These are phyloP conservation scores for Oleoguttula mirabilis DNA, from an alignment of 495 filamentous ascomycete genomes.

Conservation along the genomic window DNA sequence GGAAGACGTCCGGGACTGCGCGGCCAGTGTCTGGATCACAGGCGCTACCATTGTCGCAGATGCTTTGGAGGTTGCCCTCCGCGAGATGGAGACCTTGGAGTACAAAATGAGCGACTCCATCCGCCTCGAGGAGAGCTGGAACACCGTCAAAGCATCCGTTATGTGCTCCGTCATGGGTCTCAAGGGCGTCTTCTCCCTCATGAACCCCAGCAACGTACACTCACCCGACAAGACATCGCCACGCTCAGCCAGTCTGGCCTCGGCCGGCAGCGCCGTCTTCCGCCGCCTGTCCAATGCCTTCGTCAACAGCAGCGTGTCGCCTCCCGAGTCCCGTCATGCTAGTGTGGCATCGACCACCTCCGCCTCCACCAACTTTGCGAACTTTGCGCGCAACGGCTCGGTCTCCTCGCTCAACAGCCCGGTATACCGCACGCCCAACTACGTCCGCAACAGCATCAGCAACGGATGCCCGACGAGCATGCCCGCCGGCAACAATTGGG, in stretches of 20 bases:
- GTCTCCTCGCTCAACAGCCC: constrained; percentile 4
- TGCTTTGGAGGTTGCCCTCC: constrained; percentile 24
- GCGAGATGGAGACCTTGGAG: constrained; percentile 26
- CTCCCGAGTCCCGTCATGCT: constrained; percentile 1
- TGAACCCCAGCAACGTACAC: constrained; percentile 14
- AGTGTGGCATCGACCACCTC: constrained; percentile 2
- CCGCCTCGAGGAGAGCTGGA: constrained; percentile 26
- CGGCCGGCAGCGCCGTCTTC: constrained; percentile 13
- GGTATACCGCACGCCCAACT: constrained; percentile 16
- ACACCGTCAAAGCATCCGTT: constrained; percentile 24
- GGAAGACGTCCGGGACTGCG: constrained; percentile 20
- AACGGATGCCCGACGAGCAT: constrained; percentile 12
- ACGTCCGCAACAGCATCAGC: constrained; percentile 17
- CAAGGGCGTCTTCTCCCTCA: constrained; percentile 29
- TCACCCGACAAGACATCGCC: neutral
- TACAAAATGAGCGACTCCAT: constrained; percentile 27
- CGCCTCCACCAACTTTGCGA: neutral
- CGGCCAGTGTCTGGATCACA: constrained; percentile 28
- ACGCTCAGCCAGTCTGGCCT: constrained; percentile 8
- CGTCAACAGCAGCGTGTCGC: neutral
- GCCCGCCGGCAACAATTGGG: neutral
- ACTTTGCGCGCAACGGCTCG: constrained; percentile 1
- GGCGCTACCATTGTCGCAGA: constrained; percentile 29
- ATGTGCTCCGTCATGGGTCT: constrained; percentile 25
- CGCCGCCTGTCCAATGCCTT: constrained; percentile 20